Conservation (phyloP, 2,329 filamentous ascomycete genomes). For the Orbilia javanica region DNA sequence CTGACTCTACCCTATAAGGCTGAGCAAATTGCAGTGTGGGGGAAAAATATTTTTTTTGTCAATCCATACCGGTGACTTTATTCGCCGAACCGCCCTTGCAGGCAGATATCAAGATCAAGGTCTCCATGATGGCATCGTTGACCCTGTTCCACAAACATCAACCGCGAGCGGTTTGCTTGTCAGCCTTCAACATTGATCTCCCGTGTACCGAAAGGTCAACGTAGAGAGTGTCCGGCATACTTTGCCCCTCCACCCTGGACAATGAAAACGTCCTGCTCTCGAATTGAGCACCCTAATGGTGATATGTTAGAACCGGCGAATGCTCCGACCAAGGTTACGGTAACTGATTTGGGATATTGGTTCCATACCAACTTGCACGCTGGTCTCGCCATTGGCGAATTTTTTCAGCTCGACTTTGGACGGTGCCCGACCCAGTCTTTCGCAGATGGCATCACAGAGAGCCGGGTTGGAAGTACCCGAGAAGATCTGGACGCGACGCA, state of each 20-base stretch:
- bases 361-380: conserved; percentile 72
- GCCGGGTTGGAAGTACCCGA: conserved; percentile 75
- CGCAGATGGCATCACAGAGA: conserved; percentile 76
- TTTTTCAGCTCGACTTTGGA: conserved; percentile 74
- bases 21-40: conserved; percentile 61
- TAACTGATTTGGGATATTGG: conserved; percentile 62
- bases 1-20: conserved; percentile 45
- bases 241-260: conserved; percentile 94
- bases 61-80: conserved; percentile 85
- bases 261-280: conserved; percentile 99
- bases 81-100: conserved; percentile 98
- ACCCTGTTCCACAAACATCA: conserved; percentile 70
- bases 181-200: conserved; percentile 51
- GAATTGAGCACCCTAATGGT: conserved; percentile 72
- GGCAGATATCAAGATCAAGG: conserved; percentile 98
- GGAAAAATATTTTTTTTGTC: too few species aligned
- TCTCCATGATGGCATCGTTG: conserved; percentile 99
- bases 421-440: conserved; percentile 73
- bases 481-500: conserved; percentile 78
- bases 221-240: conserved; percentile 60
- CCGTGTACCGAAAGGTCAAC: conserved; percentile 45
- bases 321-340: background rate
- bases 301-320: conserved; percentile 11
- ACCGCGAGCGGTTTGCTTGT: conserved; percentile 52
- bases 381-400: conserved; percentile 78